Conservation (phyloP, 805 yeast genomes). For the Ogataea ganodermae region DNA sequence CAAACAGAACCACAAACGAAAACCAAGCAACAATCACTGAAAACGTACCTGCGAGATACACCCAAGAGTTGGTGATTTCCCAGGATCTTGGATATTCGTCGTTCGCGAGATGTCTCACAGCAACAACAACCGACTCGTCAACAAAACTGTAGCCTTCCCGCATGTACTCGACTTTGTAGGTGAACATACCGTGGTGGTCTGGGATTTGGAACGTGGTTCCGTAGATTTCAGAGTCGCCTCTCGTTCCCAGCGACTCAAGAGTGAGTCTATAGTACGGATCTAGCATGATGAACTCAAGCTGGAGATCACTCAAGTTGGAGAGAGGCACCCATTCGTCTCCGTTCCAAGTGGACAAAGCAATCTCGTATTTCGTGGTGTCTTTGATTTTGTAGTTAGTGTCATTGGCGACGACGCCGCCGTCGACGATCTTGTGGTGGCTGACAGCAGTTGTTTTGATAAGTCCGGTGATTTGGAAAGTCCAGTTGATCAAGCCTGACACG, state of each 20-base stretch:
- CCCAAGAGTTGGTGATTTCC: conserved; percentile 93
- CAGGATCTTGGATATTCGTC: conserved; percentile 93
- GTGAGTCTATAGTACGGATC: conserved; percentile 92
- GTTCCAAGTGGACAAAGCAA: conserved; percentile 49
- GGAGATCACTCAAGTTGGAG: conserved; percentile 56
- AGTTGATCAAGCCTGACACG: conserved; percentile 50
- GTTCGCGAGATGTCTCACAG: conserved; percentile 92
- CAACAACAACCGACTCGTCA: conserved; percentile 64
- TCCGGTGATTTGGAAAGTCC: conserved; percentile 75
- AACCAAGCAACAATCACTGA: conserved; percentile 78
- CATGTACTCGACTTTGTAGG: conserved; percentile 75
- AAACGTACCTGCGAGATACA: conserved; percentile 71
- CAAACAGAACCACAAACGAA: conserved; percentile 67
- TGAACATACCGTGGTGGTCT: conserved; percentile 96
- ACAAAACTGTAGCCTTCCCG: conserved; percentile 75
- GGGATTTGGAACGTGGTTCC: conserved; percentile 70
- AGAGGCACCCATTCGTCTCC: conserved; percentile 73
- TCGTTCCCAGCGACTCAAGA: conserved; percentile 45
- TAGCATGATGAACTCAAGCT: conserved; percentile 83
- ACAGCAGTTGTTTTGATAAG: conserved; percentile 59
- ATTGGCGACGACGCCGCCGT: conserved; percentile 37
- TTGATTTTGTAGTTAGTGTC: conserved; percentile 63
- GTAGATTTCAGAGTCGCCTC: conserved; percentile 49
- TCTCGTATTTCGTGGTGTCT: conserved; percentile 62
- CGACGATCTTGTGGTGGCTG: conserved; percentile 53